Percentiles rank a stretch among this genome's conserved stretches.
phyloP scores from a whole-genome alignment of 2,329 filamentous ascomycete genomes.

The Sclerotinia minor region DNA sequence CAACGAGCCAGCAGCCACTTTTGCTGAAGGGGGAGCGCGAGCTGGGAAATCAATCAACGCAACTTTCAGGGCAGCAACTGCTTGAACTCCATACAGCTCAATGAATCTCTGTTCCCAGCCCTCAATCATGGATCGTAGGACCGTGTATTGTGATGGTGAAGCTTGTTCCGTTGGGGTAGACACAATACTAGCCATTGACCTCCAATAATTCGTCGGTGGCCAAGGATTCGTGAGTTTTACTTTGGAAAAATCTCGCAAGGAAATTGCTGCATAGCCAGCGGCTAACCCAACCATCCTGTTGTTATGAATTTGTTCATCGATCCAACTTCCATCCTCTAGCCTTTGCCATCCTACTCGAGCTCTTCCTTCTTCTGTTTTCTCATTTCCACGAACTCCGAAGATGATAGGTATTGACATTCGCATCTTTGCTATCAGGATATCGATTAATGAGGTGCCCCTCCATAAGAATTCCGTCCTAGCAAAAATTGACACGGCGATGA shows the following conservation, averaged over 20 bases:
- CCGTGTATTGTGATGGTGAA: slow-evolving; percentile 71
- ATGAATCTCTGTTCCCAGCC: slow-evolving; percentile 75
- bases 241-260: slow-evolving; percentile 77
- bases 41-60: slow-evolving; percentile 75
- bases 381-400: slow-evolving; percentile 77
- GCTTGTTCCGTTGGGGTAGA: slow-evolving; percentile 69
- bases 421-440: slow-evolving; percentile 86
- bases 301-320: slow-evolving; percentile 70
- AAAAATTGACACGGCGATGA: slow-evolving; percentile 73
- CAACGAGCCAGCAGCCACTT: slow-evolving; percentile 19
- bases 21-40: slow-evolving; percentile 13
- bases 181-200: slow-evolving; percentile 70
- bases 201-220: slow-evolving; percentile 82
- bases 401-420: slow-evolving; percentile 78
- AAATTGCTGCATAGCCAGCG: slow-evolving; percentile 79
- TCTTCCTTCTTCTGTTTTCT: slow-evolving; percentile 69
- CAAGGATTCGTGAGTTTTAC: slow-evolving; percentile 68
- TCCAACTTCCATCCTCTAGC: slow-evolving; percentile 49
- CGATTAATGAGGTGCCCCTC: slow-evolving; percentile 68
- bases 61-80: slow-evolving; percentile 66
- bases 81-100: slow-evolving; percentile 76
- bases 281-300: slow-evolving; percentile 82
- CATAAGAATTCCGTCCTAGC: slow-evolving; percentile 66
- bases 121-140: slow-evolving; percentile 70
- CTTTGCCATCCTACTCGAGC: slow-evolving; percentile 72